Base-by-base conservation (phyloP, 495 filamentous ascomycete species). In the Letharia lupina region DNA sequence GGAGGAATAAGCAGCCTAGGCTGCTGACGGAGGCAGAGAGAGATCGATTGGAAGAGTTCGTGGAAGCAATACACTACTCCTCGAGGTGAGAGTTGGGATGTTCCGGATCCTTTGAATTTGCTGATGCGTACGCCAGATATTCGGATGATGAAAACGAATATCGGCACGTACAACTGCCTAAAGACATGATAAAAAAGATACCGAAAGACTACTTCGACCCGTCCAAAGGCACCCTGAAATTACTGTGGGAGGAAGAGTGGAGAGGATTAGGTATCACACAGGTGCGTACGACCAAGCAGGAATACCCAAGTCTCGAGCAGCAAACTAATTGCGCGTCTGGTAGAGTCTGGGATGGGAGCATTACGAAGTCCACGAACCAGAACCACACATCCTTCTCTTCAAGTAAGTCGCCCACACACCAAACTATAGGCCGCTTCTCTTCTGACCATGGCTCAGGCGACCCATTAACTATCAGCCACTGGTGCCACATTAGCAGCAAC, bases 221-320 rank as follows among this genome's bases (percentile, higher is more conserved):
- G 41, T 78, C 86, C 28, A 91, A 96, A 70, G 93, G 94, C 47
- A 97, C 93, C 9, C 79, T 98, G 77, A 98, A 98, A 77, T 78
- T 98, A 66, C 79, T 98, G 60, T 96, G 94, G 91, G 94, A 98
- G 76, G 95, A 98, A 61, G 94, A 98, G 76, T 98, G 94, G 94
- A 83, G 94, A 73, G 91, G 89, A 7, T 81, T 98, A 72, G 94
- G 94, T 40, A 98, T 98, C 68, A 98, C 93, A 68, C 93, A 96
- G 85, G 91, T 94, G 75, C 47, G 79, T 66, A 65, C 20, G 28
- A 28, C 28, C 12, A 35, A 28, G 28, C 15, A 42, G 18, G 4
- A 13, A 58, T 15, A 3, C n/a, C 11, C 42, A n/a, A 33, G 3
- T 20, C 20, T 23, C 16, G 58, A 23, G 16, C 28, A 42, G 40